Conservation (phyloP, 2,329 filamentous ascomycete genomes). For the Calonectria honghensis region DNA sequence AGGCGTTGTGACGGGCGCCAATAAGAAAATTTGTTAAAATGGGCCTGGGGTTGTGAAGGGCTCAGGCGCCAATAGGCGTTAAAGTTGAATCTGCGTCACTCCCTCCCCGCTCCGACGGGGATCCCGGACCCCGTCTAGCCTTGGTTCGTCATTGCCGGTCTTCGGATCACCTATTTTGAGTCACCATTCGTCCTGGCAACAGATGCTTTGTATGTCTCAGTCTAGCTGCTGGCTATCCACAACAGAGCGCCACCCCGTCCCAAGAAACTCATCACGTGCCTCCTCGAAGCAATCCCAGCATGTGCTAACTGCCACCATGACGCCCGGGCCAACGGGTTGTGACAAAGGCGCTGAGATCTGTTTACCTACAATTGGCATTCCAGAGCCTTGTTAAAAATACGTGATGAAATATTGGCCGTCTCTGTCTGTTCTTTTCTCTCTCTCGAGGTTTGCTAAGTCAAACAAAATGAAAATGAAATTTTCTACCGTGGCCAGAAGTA, state of each 20-base stretch:
- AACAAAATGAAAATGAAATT: background rate
- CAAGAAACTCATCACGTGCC: background rate
- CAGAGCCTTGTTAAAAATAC: background rate
- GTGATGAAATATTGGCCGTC: background rate
- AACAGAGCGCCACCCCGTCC: background rate
- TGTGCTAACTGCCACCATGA: no score
- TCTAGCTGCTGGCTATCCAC: no score
- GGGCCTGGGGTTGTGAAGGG: background rate
- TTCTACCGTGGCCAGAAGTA: background rate
- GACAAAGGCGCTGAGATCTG: background rate
- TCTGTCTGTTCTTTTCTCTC: background rate
- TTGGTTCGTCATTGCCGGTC: slow-evolving; percentile 11
- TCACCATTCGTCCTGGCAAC: background rate
- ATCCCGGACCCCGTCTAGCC: background rate
- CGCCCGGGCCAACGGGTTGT: background rate
- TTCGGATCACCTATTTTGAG: slow-evolving; percentile 14
- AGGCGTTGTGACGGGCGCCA: background rate
- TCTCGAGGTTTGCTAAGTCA: background rate
- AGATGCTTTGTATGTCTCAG: no score
- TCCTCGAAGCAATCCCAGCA: no score
- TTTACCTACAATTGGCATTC: background rate
- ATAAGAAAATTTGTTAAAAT: background rate
- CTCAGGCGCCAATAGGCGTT: slow-evolving; percentile 3
- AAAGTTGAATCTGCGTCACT: background rate
- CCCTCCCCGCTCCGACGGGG: slow-evolving; percentile 2